These are phyloP conservation scores for Lantana camara DNA, from an alignment of 257 asterid species.

Conservation along the genomic window DNA sequence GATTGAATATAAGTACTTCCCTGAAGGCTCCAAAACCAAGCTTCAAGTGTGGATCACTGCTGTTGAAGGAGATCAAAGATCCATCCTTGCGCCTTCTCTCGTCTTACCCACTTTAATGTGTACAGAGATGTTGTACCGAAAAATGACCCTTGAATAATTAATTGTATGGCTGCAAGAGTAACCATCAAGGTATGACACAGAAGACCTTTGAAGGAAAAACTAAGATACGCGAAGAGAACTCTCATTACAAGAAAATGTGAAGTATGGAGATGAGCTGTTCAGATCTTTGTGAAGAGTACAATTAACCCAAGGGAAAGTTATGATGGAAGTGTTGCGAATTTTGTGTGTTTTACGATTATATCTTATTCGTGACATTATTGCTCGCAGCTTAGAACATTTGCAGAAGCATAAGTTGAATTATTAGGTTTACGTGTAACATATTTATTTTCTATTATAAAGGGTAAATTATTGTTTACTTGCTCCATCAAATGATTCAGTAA, in stretches of 20 bases:
- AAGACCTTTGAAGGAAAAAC: background rate
- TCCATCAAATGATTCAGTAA: no score
- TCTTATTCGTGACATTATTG: constrained; percentile 2
- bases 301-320: no score
- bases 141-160: background rate
- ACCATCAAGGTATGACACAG: background rate
- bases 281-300: no score
- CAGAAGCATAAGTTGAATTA: background rate
- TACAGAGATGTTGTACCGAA: background rate
- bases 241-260: background rate
- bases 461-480: no score
- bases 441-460: no score
- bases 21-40: background rate
- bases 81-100: background rate
- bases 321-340: background rate
- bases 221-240: background rate
- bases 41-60: background rate
- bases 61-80: background rate
- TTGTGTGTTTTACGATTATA: background rate
- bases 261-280: no score
- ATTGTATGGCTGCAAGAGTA: background rate
- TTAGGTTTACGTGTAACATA: no score
- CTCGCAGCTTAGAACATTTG: background rate
- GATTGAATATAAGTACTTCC: background rate
- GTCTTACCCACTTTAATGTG: background rate